Conservation (phyloP, 2,329 filamentous ascomycete species). For the Parastagonospora avenae region DNA sequence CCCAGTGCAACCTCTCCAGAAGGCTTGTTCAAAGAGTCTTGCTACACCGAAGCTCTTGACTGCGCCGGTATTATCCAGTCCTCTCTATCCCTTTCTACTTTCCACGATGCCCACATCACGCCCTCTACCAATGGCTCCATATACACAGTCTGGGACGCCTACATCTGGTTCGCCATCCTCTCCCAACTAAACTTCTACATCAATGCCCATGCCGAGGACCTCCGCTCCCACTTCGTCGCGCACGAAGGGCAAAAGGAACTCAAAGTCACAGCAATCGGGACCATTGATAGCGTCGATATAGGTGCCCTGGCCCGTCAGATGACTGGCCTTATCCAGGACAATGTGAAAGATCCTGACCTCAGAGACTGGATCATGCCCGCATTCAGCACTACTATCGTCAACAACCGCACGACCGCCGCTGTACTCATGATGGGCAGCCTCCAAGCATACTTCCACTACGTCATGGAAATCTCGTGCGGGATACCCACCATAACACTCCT, state of each 20-base stretch:
- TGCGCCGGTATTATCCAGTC: slow-evolving; percentile 12
- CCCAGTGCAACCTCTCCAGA: not conserved
- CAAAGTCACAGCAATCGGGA: slow-evolving; percentile 6
- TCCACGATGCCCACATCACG: slow-evolving; percentile 2
- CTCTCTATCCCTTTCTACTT: slow-evolving; percentile 6
- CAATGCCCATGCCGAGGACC: slow-evolving; percentile 27
- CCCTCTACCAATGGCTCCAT: slow-evolving; percentile 23
- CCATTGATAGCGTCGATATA: slow-evolving; percentile 6
- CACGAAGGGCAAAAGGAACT: slow-evolving; percentile 35
- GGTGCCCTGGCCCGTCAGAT: slow-evolving; percentile 1
- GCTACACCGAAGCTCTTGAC: not conserved
- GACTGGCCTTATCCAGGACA: not conserved
- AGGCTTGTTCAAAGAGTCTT: not conserved
- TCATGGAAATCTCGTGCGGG: slow-evolving; percentile 4
- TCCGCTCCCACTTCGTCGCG: slow-evolving; percentile 35
- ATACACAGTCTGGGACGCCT: slow-evolving; percentile 17
- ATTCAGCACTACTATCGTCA: slow-evolving; percentile 22
- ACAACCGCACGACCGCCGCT: slow-evolving; percentile 13
- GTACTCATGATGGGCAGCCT: slow-evolving; percentile 24
- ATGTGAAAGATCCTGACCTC: slow-evolving; percentile 10
- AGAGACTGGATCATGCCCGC: slow-evolving; percentile 17
- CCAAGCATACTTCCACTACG: slow-evolving; percentile 23
- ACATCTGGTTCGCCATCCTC: slow-evolving; percentile 33
- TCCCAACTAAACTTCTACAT: slow-evolving; percentile 33
- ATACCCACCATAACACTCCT: slow-evolving; percentile 26